Conservation (phyloP, 495 filamentous ascomycete species). For the Penicillium tannophilum region DNA sequence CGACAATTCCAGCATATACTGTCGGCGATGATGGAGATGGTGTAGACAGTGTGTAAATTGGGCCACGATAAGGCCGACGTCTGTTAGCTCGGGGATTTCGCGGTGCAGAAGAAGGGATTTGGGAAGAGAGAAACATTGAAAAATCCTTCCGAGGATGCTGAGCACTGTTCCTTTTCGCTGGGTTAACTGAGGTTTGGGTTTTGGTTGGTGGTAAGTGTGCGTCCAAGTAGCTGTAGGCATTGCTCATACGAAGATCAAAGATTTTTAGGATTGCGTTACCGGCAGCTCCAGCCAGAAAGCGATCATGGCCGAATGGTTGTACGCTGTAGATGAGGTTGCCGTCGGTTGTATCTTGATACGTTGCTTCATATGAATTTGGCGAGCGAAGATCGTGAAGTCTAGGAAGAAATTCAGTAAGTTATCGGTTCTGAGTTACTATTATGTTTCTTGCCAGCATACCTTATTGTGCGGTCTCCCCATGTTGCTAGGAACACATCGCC, state of each 20-base stretch:
- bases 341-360: slow-evolving; percentile 59
- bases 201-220: slow-evolving; percentile 17
- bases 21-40: slow-evolving; percentile 57
- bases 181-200: slow-evolving; percentile 3
- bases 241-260: slow-evolving; percentile 64
- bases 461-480: slow-evolving; percentile 60
- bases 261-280: slow-evolving; percentile 62
- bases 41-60: slow-evolving; percentile 61
- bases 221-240: slow-evolving; percentile 45
- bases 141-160: slow-evolving; percentile 34
- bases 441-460: slow-evolving; percentile 34
- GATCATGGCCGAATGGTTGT: slow-evolving; percentile 54
- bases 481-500: slow-evolving; percentile 63
- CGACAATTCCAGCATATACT: slow-evolving; percentile 59
- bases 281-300: slow-evolving; percentile 58
- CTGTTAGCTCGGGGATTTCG: slow-evolving; percentile 15
- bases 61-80: slow-evolving; percentile 38
- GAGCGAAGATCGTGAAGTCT: slow-evolving; percentile 72
- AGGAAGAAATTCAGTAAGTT: not conserved
- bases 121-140: slow-evolving; percentile 42
- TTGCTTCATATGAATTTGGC: slow-evolving; percentile 42
- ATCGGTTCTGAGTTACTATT: not conserved
- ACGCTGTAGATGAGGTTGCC: slow-evolving; percentile 61
- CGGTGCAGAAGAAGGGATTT: slow-evolving; percentile 16
- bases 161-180: not conserved